Evolutionary conservation across 768 basidiomycete genomes (phyloP).

Genomic region (Leccinum incarnatum): DNA sequence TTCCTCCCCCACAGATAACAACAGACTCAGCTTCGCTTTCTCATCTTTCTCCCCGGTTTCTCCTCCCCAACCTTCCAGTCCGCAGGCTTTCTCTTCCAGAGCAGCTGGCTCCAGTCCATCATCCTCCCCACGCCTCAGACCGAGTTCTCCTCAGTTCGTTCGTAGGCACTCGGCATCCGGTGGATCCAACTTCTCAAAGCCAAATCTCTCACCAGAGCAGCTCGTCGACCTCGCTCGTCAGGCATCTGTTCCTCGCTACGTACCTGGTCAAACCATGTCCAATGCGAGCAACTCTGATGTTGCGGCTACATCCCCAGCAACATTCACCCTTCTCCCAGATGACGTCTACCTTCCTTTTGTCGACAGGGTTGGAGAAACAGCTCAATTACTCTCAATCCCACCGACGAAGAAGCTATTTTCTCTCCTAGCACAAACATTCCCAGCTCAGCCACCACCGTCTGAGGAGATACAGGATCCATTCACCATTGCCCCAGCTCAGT

Average conservation of each 20-base stretch:
- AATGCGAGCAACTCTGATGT: slow-evolving; percentile 3
- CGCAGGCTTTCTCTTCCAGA: slow-evolving; percentile 32
- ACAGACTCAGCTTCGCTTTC: slow-evolving; percentile 61
- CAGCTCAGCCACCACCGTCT: slow-evolving; percentile 27
- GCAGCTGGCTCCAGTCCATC: slow-evolving; percentile 32
- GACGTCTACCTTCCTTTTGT: slow-evolving; percentile 85
- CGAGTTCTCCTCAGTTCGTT: slow-evolving; percentile 43
- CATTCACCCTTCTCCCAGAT: slow-evolving; percentile 72
- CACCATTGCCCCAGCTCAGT: slow-evolving; percentile 57
- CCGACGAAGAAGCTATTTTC: slow-evolving; percentile 72
- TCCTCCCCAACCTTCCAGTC: slow-evolving; percentile 23
- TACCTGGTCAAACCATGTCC: slow-evolving; percentile 1
- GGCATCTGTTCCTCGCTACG: slow-evolving; percentile 44
- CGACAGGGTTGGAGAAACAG: slow-evolving; percentile 75
- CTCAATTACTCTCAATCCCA: slow-evolving; percentile 57
- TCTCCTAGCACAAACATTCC: slow-evolving; percentile 71
- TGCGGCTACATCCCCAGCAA: slow-evolving; percentile 37
- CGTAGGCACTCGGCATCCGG: slow-evolving; percentile 32
- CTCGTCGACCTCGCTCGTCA: slow-evolving; percentile 70
- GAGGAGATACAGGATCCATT: slow-evolving; percentile 31
- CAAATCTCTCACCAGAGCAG: slow-evolving; percentile 67
- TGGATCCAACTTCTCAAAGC: slow-evolving; percentile 39
- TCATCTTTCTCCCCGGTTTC: slow-evolving; percentile 50
- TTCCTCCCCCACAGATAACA: slow-evolving; percentile 23
- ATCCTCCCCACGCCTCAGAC: slow-evolving; percentile 45